Evolutionary conservation across 495 filamentous ascomycete species (phyloP).

Genomic region (Gamarada debralockiae): DNA sequence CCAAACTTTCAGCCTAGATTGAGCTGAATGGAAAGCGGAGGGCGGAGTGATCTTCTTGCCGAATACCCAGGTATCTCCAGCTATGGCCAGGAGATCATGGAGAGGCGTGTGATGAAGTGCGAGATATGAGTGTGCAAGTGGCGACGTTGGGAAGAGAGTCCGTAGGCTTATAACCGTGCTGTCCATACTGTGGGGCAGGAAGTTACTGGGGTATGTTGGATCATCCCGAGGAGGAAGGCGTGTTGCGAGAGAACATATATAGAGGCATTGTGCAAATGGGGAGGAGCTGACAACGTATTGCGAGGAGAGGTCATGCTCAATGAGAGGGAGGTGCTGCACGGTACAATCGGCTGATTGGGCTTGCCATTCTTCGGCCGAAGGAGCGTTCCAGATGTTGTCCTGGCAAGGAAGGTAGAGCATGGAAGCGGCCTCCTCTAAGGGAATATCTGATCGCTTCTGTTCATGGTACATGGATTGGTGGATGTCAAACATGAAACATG

Average conservation of each 20-base stretch:
- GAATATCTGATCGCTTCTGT: slow-evolving; percentile 28
- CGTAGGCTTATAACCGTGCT: slow-evolving; percentile 8
- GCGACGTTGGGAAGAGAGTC: slow-evolving; percentile 9
- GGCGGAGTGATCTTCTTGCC: slow-evolving; percentile 21
- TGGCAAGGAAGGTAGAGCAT: slow-evolving; percentile 16
- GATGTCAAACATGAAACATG: slow-evolving; percentile 47
- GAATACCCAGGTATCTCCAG: slow-evolving; percentile 27
- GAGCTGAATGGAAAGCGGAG: slow-evolving; percentile 17
- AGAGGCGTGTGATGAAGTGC: slow-evolving; percentile 26
- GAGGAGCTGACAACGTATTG: background rate
- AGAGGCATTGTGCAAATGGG: slow-evolving; percentile 14
- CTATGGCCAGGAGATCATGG: slow-evolving; percentile 21
- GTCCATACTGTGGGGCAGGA: slow-evolving; percentile 4
- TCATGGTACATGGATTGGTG: slow-evolving; percentile 47
- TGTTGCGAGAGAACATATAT: slow-evolving; percentile 18
- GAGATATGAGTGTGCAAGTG: slow-evolving; percentile 19
- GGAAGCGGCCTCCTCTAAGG: background rate
- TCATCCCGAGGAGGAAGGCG: slow-evolving; percentile 12
- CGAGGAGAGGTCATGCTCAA: slow-evolving; percentile 10
- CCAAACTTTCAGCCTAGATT: slow-evolving; percentile 20
- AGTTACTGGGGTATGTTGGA: slow-evolving; percentile 8
- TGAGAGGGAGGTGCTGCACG: background rate
- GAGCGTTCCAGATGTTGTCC: slow-evolving; percentile 23
- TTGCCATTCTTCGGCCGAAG: slow-evolving; percentile 20
- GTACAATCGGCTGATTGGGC: background rate